Evolutionary conservation across 2,329 filamentous ascomycete genomes (phyloP).

Genomic region (Endothia cerciana): DNA sequence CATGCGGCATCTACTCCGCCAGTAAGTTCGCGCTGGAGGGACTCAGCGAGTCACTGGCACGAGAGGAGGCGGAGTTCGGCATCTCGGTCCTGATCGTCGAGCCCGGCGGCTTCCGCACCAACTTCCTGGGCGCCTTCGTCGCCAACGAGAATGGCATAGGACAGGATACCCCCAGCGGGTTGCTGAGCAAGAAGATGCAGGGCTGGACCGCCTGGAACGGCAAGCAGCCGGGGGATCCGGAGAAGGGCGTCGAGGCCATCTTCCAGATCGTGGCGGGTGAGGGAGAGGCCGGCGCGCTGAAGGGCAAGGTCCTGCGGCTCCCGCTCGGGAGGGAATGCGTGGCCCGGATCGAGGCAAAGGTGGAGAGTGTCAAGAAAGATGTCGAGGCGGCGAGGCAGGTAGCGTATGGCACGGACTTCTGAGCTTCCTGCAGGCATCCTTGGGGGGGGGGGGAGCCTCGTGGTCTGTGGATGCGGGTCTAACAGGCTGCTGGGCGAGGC

Average conservation of each 20-base stretch:
- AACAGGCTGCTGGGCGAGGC: background rate
- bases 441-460: background rate
- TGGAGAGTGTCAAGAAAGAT: conserved; percentile 7
- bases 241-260: conserved; percentile 42
- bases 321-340: conserved; percentile 41
- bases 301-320: conserved; percentile 41
- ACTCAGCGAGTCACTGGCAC: conserved; percentile 41
- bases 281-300: conserved; percentile 38
- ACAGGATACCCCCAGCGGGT: background rate
- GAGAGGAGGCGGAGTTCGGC: conserved; percentile 37
- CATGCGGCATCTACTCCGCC: conserved; percentile 21
- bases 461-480: background rate
- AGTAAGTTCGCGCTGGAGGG: conserved; percentile 45
- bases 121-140: background rate
- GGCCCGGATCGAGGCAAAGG: background rate
- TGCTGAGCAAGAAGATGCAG: background rate
- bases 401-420: background rate
- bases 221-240: conserved; percentile 39
- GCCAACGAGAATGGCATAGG: conserved; percentile 5
- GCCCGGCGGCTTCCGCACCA: conserved; percentile 43
- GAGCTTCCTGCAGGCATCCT: background rate
- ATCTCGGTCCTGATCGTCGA: conserved; percentile 44
- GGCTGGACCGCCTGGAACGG: conserved; percentile 11
- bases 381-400: conserved; percentile 5
- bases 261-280: conserved; percentile 42